These are phyloP conservation scores for Magnaporthiopsis poae DNA, from an alignment of 2,329 filamentous ascomycete genomes.

Conservation along the genomic window DNA sequence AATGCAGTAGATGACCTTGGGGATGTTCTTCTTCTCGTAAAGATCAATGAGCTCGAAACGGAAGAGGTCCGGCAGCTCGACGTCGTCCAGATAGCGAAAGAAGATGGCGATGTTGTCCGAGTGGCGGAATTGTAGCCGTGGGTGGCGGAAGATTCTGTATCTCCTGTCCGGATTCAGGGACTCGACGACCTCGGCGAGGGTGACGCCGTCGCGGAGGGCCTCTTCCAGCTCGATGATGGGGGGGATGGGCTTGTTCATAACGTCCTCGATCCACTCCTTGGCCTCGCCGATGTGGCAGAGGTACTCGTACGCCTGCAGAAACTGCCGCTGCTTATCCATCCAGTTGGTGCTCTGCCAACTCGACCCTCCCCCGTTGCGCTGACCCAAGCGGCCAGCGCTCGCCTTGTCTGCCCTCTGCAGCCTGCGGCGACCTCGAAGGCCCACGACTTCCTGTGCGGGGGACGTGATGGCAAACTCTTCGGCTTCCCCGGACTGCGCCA, in stretches of 20 bases:
- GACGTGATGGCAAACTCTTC: slow-evolving; percentile 75
- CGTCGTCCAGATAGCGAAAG: slow-evolving; percentile 83
- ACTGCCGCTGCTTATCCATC: slow-evolving; percentile 98
- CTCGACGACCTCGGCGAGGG: slow-evolving; percentile 86
- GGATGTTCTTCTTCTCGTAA: slow-evolving; percentile 99
- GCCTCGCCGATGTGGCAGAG: slow-evolving; percentile 97
- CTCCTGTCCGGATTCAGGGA: slow-evolving; percentile 68
- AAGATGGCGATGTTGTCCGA: slow-evolving; percentile 97
- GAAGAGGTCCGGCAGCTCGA: slow-evolving; percentile 89
- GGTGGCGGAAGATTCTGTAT: slow-evolving; percentile 74
- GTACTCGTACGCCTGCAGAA: slow-evolving; percentile 94
- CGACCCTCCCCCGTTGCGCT: slow-evolving; percentile 38
- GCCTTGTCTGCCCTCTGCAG: slow-evolving; percentile 62
- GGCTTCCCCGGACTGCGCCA: slow-evolving; percentile 63
- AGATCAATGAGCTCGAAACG: slow-evolving; percentile 93
- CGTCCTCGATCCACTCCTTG: slow-evolving; percentile 95
- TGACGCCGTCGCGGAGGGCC: slow-evolving; percentile 83
- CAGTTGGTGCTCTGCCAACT: slow-evolving; percentile 79
- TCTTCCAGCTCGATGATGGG: slow-evolving; percentile 91
- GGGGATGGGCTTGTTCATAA: slow-evolving; percentile 75
- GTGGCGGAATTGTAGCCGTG: slow-evolving; percentile 82
- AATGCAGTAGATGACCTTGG: slow-evolving; percentile 97
- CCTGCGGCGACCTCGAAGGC: slow-evolving; percentile 71
- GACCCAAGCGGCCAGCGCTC: slow-evolving; percentile 35
- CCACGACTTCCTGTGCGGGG: slow-evolving; percentile 74